A percentile compares a stretch with the other conserved stretches of the same genome.
Conservation (phyloP, 768 basidiomycete species). For the Macrocybe gigantea region DNA sequence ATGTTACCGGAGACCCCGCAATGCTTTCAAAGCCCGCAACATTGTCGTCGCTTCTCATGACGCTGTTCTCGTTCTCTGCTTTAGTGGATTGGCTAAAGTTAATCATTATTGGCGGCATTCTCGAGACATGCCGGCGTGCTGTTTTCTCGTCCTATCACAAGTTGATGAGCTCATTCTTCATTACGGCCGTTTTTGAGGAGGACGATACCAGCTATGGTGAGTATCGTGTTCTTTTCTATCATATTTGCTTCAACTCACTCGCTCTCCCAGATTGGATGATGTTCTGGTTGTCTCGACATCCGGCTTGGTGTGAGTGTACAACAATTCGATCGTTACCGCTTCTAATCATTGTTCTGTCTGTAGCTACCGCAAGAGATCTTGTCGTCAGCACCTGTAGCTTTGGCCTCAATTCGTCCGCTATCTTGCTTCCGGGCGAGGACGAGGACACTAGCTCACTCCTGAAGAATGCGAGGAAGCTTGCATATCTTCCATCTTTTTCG, state of each 20-base stretch:
- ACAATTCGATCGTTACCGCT: background rate
- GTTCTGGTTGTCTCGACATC: slow-evolving; percentile 59
- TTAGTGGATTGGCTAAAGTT: slow-evolving; percentile 62
- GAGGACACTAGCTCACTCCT: slow-evolving; percentile 19
- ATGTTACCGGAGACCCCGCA: no score
- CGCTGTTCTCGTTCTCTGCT: slow-evolving; percentile 49
- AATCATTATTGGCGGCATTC: slow-evolving; percentile 50
- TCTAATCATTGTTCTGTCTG: slow-evolving; percentile 13
- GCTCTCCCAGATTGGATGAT: slow-evolving; percentile 56
- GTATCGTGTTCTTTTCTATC: slow-evolving; percentile 12
- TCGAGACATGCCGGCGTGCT: slow-evolving; percentile 54
- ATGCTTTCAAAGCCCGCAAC: no score
- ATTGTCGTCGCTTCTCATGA: slow-evolving; percentile 29
- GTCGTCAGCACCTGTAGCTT: slow-evolving; percentile 32
- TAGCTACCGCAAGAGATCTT: slow-evolving; percentile 10
- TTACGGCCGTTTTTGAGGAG: slow-evolving; percentile 58
- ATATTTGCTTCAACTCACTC: slow-evolving; percentile 1
- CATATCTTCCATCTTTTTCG: slow-evolving; percentile 37
- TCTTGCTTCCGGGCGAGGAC: slow-evolving; percentile 32
- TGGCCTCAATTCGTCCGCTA: slow-evolving; percentile 23
- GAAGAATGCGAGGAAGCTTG: slow-evolving; percentile 24
- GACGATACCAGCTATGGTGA: slow-evolving; percentile 52
- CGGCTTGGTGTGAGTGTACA: slow-evolving; percentile 45
- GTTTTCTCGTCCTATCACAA: slow-evolving; percentile 35
- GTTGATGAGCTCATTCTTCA: slow-evolving; percentile 46